Base-by-base conservation (phyloP, 257 asterid species). In the Cordia subcordata region DNA sequence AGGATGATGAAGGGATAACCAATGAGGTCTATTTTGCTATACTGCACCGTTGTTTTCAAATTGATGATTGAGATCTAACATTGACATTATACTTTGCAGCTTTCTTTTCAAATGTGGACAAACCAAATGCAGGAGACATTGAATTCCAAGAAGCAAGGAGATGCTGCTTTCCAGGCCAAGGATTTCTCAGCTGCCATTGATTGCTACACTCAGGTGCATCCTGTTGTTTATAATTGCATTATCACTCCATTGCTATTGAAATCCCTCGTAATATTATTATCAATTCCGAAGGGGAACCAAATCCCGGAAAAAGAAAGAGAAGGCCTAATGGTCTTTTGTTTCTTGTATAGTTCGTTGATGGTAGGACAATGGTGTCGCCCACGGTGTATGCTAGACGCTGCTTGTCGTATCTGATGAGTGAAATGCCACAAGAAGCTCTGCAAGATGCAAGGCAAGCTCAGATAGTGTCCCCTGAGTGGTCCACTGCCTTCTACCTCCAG, bases 91-190 rank as follows among this genome's bases (percentile, higher is more conserved):
- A 10, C 2, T 42, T 42, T 79, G 76, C 94, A 92, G 98, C 88
- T 92, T 49, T 92, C 98, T 44, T 92, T 92, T 72, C 98, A 92
- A 63, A 65, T 92, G 90, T 92, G 98, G 98, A 92, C 96, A 45
- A 82, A 84, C 62, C 96, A 88, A 80, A 88, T 92, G 96, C 96
- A 88, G 81, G 96, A 86, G 66, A 81, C 90, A 27, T 73, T 92
- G 83, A 81, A 78, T 61, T 88, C 88, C 21, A 92, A 92, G 86
- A 88, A 84, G 81, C 90, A 85, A 52, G 98, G 98, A 0, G 98
- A 92, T 66, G 89, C 88, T 44, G 95, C 98, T 54, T 92, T 92
- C 49, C 85, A 95, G 59, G 88, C 88, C 49, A 88, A 83, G 81
- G 88, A 88, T 69, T 92, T 84, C 73, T 27, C 82, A 16, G 63